A percentile compares a stretch with the other conserved stretches of the same genome.
phyloP scores from a whole-genome alignment of 495 filamentous ascomycete genomes.

The Tuber brumale region DNA sequence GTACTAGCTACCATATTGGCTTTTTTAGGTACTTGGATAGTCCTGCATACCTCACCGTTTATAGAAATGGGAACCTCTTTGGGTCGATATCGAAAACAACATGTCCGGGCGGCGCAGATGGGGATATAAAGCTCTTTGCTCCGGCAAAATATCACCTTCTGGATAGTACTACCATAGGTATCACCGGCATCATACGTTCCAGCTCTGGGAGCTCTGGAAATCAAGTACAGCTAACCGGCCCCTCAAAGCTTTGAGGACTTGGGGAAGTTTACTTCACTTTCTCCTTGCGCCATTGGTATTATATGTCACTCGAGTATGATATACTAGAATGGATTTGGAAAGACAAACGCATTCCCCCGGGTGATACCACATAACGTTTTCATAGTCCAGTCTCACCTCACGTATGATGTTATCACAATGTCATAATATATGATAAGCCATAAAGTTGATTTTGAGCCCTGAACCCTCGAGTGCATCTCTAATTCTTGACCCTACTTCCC shows the following conservation, averaged over 20 bases:
- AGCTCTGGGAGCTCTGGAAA: neutral
- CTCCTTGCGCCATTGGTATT: neutral
- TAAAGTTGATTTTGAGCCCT: neutral
- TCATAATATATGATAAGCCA: neutral
- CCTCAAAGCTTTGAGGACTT: neutral
- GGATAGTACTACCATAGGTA: neutral
- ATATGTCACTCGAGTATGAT: neutral
- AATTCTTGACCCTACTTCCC: neutral
- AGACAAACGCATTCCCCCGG: neutral
- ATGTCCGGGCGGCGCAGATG: neutral
- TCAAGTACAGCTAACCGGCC: neutral
- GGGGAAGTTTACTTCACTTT: neutral
- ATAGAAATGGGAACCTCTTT: neutral
- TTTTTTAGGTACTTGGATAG: neutral
- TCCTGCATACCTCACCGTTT: neutral
- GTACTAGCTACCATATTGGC: neutral
- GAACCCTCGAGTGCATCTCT: neutral
- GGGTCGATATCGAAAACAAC: neutral
- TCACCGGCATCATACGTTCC: neutral
- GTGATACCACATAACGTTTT: neutral
- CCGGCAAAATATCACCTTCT: neutral
- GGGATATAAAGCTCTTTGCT: neutral
- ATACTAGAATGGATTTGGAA: neutral
- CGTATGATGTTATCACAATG: too few species aligned
- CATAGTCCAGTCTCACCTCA: too few species aligned